Conservation (phyloP, 352 stramenopile genomes). For the Pythium phragmitis region DNA sequence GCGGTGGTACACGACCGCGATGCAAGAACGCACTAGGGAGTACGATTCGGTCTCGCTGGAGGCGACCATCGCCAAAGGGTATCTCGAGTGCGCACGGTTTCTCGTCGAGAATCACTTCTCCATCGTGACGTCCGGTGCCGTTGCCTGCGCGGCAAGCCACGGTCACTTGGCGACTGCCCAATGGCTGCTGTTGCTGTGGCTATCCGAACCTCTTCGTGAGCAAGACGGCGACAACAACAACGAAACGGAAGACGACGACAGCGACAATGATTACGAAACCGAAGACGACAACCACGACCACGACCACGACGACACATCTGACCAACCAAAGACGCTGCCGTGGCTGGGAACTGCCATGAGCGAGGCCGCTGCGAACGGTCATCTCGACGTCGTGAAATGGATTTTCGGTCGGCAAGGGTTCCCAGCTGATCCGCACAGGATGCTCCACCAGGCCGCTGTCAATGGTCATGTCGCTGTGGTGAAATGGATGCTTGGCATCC, state of each 20-base stretch:
- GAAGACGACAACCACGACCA: too few relatives aligned
- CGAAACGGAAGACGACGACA: too few relatives aligned
- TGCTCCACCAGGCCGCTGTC: too few relatives aligned
- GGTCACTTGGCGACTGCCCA: neutral
- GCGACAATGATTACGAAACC: too few relatives aligned
- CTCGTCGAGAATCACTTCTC: neutral
- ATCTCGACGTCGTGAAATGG: constrained; percentile 10
- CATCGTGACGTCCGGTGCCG: neutral
- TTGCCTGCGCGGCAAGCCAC: neutral
- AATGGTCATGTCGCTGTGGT: too few relatives aligned
- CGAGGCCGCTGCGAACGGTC: neutral
- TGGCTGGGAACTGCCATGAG: neutral
- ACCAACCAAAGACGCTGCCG: neutral
- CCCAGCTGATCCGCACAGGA: too few relatives aligned
- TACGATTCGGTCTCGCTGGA: neutral
- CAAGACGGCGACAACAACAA: too few relatives aligned
- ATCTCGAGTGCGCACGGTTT: constrained; percentile 3
- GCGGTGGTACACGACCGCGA: constrained; percentile 1
- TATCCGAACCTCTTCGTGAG: neutral
- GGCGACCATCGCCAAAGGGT: neutral
- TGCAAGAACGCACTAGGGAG: neutral
- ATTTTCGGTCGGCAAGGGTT: neutral
- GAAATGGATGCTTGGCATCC: neutral
- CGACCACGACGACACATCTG: too few relatives aligned
- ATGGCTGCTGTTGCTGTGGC: neutral